Percentiles rank a stretch among this genome's conserved stretches.
phyloP scores from a whole-genome alignment of 2,329 filamentous ascomycete genomes.

The Pseudocercospora vitis region DNA sequence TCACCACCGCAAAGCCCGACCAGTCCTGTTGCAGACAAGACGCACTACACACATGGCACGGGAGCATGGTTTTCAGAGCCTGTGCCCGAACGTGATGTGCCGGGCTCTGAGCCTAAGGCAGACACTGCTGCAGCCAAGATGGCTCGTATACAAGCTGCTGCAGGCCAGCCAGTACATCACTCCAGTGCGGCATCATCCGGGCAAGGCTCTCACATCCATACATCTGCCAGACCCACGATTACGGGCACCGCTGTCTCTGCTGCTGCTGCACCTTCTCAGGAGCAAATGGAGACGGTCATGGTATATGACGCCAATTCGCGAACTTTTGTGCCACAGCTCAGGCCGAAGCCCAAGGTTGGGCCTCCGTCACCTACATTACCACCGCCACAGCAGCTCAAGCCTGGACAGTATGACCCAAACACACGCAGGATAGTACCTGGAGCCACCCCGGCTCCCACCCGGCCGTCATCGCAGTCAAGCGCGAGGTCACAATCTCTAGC shows the following conservation, averaged over 20 bases:
- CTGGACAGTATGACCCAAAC: conserved; percentile 34
- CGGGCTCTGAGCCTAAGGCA: conserved; percentile 11
- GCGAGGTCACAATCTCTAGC: conserved; percentile 14
- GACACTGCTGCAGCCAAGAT: conserved; percentile 24
- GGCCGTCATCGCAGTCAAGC: neutral
- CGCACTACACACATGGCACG: conserved; percentile 34
- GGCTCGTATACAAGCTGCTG: conserved; percentile 24
- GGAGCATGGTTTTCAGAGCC: conserved; percentile 62
- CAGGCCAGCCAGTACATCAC: conserved; percentile 24
- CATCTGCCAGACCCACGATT: conserved; percentile 12
- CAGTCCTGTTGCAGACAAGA: conserved; percentile 23
- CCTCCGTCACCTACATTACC: conserved; percentile 22
- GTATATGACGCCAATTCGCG: conserved; percentile 35
- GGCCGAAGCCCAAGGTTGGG: conserved; percentile 19
- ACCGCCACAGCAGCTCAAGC: conserved; percentile 19
- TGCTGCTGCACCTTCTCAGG: conserved; percentile 4
- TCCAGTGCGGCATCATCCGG: conserved; percentile 15
- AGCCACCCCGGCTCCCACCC: neutral
- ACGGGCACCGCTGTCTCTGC: conserved; percentile 11
- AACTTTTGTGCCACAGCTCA: conserved; percentile 32
- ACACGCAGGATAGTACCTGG: conserved; percentile 34
- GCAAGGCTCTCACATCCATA: conserved; percentile 19
- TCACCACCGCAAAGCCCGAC: conserved; percentile 39
- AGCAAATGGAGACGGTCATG: conserved; percentile 33
- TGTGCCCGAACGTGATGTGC: conserved; percentile 46